phyloP scores from a whole-genome alignment of 169 alveolate genomes.

The Plasmodium gonderi region DNA sequence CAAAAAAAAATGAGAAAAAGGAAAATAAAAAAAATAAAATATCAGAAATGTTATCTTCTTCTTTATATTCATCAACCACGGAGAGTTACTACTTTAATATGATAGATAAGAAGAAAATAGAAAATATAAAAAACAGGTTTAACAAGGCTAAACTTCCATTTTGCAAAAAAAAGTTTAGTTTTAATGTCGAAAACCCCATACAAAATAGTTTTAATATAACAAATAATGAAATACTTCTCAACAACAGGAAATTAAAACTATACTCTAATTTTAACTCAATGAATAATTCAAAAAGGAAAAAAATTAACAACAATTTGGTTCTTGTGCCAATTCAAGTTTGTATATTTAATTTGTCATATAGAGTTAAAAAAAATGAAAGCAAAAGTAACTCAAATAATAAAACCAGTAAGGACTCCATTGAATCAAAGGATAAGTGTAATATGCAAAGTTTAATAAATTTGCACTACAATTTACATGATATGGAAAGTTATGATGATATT shows the following conservation, averaged over 20 bases:
- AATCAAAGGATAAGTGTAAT: slow-evolving; percentile 3
- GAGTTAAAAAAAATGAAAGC: slow-evolving; percentile 36
- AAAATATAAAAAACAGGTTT: slow-evolving; percentile 30
- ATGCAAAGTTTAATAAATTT: slow-evolving; percentile 18
- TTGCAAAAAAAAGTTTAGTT: slow-evolving; percentile 49
- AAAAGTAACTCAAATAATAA: slow-evolving; percentile 13
- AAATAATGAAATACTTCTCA: slow-evolving; percentile 45
- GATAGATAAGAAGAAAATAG: slow-evolving; percentile 56
- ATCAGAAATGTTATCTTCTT: slow-evolving; percentile 10
- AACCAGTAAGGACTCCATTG: background rate
- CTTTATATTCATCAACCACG: slow-evolving; percentile 19
- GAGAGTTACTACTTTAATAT: slow-evolving; percentile 39
- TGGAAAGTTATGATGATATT: background rate
- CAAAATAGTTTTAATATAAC: slow-evolving; percentile 58
- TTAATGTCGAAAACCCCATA: slow-evolving; percentile 47
- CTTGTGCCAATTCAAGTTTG: slow-evolving; percentile 69
- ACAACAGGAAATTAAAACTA: slow-evolving; percentile 40
- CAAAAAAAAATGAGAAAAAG: slow-evolving; percentile 17
- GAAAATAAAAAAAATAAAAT: slow-evolving; percentile 26
- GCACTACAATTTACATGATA: background rate
- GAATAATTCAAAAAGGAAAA: slow-evolving; percentile 29
- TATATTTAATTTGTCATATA: slow-evolving; percentile 56
- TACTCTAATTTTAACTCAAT: slow-evolving; percentile 43
- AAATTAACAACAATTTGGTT: slow-evolving; percentile 56
- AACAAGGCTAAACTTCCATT: slow-evolving; percentile 37